A percentile compares a stretch with the other conserved stretches of the same genome.
phyloP scores from a whole-genome alignment of 2,329 filamentous ascomycete species.

The Proliferodiscus dingleyae region DNA sequence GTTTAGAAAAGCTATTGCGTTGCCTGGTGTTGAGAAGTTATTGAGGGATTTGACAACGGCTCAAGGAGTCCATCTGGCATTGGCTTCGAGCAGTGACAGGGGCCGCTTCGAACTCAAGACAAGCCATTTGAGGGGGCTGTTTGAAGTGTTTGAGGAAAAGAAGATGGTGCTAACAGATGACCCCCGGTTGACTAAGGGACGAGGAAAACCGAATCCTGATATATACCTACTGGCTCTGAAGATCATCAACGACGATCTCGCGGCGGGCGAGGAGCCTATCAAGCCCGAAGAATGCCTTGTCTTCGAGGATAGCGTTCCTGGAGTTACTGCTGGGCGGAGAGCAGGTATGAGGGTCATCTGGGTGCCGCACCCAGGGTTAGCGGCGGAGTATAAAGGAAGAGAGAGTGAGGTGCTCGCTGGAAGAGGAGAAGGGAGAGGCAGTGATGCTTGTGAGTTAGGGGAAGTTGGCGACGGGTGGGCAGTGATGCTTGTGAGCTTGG shows the following conservation, averaged over 20 bases:
- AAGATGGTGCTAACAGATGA: conserved; percentile 83
- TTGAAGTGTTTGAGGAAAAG: conserved; percentile 59
- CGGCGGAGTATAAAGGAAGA: conserved; percentile 68
- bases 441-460: conserved; percentile 47
- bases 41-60: conserved; percentile 51
- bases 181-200: conserved; percentile 64
- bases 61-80: conserved; percentile 63
- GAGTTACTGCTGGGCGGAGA: conserved; percentile 81
- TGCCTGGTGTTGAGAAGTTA: conserved; percentile 72
- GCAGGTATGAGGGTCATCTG: conserved; percentile 94
- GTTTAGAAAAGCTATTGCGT: conserved; percentile 67
- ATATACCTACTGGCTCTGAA: conserved; percentile 86
- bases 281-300: conserved; percentile 84
- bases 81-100: conserved; percentile 67
- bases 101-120: conserved; percentile 35
- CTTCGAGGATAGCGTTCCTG: conserved; percentile 90
- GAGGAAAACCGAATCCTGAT: conserved; percentile 89
- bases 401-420: conserved; percentile 83
- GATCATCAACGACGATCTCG: conserved; percentile 72
- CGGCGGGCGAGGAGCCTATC: conserved; percentile 58
- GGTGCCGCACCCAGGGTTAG: conserved; percentile 76
- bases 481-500: conserved; percentile 47
- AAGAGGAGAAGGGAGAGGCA: conserved; percentile 38
- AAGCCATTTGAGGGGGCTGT: conserved; percentile 50
- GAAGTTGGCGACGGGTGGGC: conserved; percentile 56